Evolutionary conservation across 2,329 filamentous ascomycete genomes (phyloP), one percentile per base, ranked within the genome.

Genomic region (Aspergillus eucalypticola): DNA sequence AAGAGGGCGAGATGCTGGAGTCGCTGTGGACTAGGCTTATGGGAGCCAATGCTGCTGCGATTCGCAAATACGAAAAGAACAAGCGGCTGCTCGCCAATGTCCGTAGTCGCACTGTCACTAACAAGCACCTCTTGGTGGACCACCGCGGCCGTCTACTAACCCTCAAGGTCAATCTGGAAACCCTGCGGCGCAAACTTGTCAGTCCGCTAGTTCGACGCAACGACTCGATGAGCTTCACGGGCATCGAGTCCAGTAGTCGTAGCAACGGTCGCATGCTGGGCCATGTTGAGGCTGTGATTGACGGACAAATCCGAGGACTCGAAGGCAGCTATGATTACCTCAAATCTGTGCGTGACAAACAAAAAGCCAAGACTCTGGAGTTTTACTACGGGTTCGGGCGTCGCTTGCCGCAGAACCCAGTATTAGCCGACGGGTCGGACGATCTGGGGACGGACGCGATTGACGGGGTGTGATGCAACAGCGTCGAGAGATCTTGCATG

Each of bases 11-110:
- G 70, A 84, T 95, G 69, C 87, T 97, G 46, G 88, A 89, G 2
- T 89, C 88, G 2, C 84, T 97, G 8, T 98, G 94, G 94, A 90
- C 90, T 2, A 88, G 89, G 50, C 86, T 96, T 21, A 86, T 97
- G 1, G 93, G 92, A 1, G 83, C 89, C 41, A 89, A 90, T 69
- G 87, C 90, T 7, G 83, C 83, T 48, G 84, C 89, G 66, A 83
- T 96, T n/a, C 86, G 87, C 72, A 97, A 97, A 75, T 97, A 92
- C 76, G 92, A 96, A 75, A 91, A 90, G 78, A 98, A 98, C 81
- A 89, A 89, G 63, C 83, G 87, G 53, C 82, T 97, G 0, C 85
- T 98, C 23, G 85, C 84, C 53, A 89, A 89, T 65, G 89, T 98
- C 59, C 88, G 92, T 64, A 86, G 89, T 60, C 90, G 90, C 69